Conservation (phyloP, 208 protist genomes). For the Trypanosoma caninum region DNA sequence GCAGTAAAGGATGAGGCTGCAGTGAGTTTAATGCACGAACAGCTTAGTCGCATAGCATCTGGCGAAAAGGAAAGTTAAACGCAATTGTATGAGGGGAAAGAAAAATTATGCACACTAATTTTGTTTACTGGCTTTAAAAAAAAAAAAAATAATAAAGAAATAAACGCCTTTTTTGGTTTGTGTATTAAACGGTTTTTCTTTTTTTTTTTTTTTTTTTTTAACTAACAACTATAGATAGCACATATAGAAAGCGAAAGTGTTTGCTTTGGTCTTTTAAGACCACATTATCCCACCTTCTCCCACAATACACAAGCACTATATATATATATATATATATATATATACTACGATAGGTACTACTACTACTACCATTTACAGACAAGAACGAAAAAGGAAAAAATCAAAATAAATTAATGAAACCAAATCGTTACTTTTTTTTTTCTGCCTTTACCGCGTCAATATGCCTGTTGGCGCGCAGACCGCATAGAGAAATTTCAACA, state of each 20-base stretch:
- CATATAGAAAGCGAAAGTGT: slow-evolving; percentile 1
- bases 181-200: no score
- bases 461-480: background rate
- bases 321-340: slow-evolving; percentile 2
- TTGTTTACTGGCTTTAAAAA: slow-evolving; percentile 1
- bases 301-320: background rate
- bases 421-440: slow-evolving; percentile 4
- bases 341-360: no score
- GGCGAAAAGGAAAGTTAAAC: background rate
- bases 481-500: background rate
- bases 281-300: background rate
- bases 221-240: background rate
- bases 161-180: no score
- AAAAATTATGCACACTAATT: background rate
- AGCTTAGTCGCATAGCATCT: slow-evolving; percentile 28
- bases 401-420: background rate
- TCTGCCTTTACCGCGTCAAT: slow-evolving; percentile 2
- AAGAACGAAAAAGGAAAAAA: slow-evolving; percentile 4
- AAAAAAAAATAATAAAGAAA: background rate
- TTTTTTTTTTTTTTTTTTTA: slow-evolving; percentile 9
- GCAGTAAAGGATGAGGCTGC: slow-evolving; percentile 5
- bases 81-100: background rate
- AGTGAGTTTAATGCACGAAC: slow-evolving; percentile 15
- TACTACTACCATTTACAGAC: no score
- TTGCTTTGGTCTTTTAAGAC: slow-evolving; percentile 25